Conservation (phyloP, 2,329 filamentous ascomycete genomes). For the Diaporthe destruens region DNA sequence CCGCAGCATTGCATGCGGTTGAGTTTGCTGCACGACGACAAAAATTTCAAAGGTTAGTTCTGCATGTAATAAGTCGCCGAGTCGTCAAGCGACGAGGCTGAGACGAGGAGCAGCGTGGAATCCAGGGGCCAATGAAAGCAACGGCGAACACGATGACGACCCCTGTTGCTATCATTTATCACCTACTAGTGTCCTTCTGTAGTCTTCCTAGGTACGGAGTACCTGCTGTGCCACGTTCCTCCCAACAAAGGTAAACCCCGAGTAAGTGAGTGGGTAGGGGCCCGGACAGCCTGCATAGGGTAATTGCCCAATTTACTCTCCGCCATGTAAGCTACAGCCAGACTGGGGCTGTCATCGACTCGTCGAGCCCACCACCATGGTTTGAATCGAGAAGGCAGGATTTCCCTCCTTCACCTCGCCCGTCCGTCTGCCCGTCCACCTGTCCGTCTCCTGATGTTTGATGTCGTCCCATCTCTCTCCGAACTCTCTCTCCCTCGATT, state of each 20-base stretch:
- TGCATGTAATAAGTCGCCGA: background rate
- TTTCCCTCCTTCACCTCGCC: background rate
- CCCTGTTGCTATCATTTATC: slow-evolving; percentile 1
- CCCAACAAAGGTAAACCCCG: slow-evolving; percentile 23
- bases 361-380: slow-evolving; percentile 8
- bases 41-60: background rate
- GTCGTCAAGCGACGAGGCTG: slow-evolving; percentile 4
- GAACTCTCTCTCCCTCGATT: slow-evolving; percentile 3
- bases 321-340: background rate
- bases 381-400: slow-evolving; percentile 10
- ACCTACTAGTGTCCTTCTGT: slow-evolving; percentile 6
- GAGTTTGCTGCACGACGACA: background rate
- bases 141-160: slow-evolving; percentile 20
- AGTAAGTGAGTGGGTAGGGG: slow-evolving; percentile 14
- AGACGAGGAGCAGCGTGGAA: background rate
- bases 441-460: slow-evolving; percentile 5
- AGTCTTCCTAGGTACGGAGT: no score
- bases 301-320: slow-evolving; percentile 20
- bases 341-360: slow-evolving; percentile 10
- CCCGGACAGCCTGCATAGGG: background rate
- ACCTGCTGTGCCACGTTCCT: slow-evolving; percentile 23
- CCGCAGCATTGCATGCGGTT: slow-evolving; percentile 6
- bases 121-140: slow-evolving; percentile 12
- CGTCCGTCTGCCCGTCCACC: background rate
- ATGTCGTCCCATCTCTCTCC: slow-evolving; percentile 11